Evolutionary conservation across 2,329 filamentous ascomycete genomes (phyloP).

Genomic region (Curvularia lunata): DNA sequence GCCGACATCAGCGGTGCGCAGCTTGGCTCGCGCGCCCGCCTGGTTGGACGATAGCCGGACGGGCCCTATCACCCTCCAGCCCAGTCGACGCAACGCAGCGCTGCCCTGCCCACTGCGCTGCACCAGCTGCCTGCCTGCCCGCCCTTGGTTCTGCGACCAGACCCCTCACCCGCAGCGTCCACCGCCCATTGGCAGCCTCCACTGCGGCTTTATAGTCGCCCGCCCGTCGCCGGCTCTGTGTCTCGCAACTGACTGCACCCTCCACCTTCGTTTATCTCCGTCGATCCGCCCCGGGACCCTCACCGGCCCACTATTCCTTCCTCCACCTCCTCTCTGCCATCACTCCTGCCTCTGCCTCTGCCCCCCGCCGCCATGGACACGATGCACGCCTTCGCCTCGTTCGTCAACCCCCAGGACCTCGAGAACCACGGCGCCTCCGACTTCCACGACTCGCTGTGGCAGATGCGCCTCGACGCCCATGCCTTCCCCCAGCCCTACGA

Average conservation of each 20-base stretch:
- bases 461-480: slow-evolving; percentile 17
- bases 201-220: slow-evolving; percentile 14
- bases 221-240: slow-evolving; percentile 10
- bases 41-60: slow-evolving; percentile 18
- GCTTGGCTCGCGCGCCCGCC: slow-evolving; percentile 14
- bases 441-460: slow-evolving; percentile 26
- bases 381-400: slow-evolving; percentile 24
- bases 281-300: slow-evolving; percentile 16
- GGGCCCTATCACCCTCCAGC: slow-evolving; percentile 13
- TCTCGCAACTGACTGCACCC: slow-evolving; percentile 7
- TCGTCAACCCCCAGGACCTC: slow-evolving; percentile 28
- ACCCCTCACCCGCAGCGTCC: slow-evolving; percentile 21
- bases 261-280: slow-evolving; percentile 17
- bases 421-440: slow-evolving; percentile 16
- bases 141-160: slow-evolving; percentile 16
- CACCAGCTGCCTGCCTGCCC: slow-evolving; percentile 1
- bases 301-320: slow-evolving; percentile 13
- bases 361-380: slow-evolving; percentile 25
- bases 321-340: background rate
- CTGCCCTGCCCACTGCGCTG: too few relatives aligned
- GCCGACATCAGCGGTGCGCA: slow-evolving; percentile 17
- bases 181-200: slow-evolving; percentile 15
- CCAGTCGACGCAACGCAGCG: slow-evolving; percentile 1
- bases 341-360: background rate
- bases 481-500: slow-evolving; percentile 12